Percentiles rank a stretch among this genome's conserved stretches.
Evolutionary conservation across 345 rosid genomes (phyloP).

Genomic region (Ceriops zippeliana): DNA sequence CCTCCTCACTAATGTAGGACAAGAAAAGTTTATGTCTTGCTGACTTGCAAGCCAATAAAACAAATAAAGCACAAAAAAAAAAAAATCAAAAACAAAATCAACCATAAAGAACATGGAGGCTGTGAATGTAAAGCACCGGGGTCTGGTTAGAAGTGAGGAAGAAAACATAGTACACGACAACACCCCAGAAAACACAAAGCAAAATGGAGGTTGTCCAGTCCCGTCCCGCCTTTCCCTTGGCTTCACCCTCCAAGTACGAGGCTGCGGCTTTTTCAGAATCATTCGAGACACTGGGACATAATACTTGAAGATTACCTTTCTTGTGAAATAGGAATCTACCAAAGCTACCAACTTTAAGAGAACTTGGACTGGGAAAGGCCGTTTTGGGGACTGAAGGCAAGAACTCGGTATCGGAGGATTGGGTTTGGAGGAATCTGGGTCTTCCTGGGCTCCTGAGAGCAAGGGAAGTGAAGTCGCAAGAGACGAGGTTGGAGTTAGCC

Average conservation of each 20-base stretch:
- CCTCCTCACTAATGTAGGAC: no score
- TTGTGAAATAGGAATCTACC: constrained; percentile 14
- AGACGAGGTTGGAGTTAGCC: constrained; percentile 42
- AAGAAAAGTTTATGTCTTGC: background rate
- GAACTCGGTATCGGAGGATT: constrained; percentile 5
- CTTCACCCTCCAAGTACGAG: constrained; percentile 16
- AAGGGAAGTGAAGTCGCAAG: constrained; percentile 45
- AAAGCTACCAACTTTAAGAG: constrained; percentile 18
- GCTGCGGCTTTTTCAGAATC: constrained; percentile 30
- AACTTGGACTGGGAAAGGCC: constrained; percentile 19
- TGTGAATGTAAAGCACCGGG: constrained; percentile 39
- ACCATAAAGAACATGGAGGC: background rate
- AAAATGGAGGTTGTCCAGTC: constrained; percentile 75
- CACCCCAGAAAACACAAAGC: constrained; percentile 70
- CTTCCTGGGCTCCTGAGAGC: constrained; percentile 28
- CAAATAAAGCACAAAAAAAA: background rate
- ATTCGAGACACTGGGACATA: constrained; percentile 43
- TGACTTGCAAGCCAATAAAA: background rate
- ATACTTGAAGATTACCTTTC: constrained; percentile 24
- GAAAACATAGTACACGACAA: constrained; percentile 72
- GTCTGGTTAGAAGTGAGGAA: constrained; percentile 70
- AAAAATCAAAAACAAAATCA: background rate
- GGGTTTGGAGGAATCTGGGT: constrained; percentile 20
- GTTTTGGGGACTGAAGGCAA: constrained; percentile 1
- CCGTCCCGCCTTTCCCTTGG: constrained; percentile 36